Evolutionary conservation across 345 rosid genomes (phyloP).

Genomic region (Salix udensis): DNA sequence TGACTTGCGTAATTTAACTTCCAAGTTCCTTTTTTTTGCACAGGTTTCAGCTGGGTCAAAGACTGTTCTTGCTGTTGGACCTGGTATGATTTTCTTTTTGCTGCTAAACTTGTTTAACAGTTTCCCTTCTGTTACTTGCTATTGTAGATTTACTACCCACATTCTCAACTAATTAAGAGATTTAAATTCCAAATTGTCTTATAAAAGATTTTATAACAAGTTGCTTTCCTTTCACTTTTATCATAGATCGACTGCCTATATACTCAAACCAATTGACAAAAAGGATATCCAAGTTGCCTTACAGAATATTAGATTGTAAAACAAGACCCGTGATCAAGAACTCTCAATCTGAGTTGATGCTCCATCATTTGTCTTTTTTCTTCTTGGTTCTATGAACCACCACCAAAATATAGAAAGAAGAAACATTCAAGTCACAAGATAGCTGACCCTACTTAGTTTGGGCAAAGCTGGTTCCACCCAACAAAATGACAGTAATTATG

Average conservation of each 20-base stretch:
- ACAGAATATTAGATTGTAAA: neutral
- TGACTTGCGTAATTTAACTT: neutral
- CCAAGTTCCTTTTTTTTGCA: neutral
- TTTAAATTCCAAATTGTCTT: neutral
- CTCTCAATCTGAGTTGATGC: neutral
- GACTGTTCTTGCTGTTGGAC: constrained; percentile 87
- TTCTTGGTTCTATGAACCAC: neutral
- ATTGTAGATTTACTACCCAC: neutral
- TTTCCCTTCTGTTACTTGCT: neutral
- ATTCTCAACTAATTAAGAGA: neutral
- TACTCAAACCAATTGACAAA: neutral
- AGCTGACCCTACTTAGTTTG: neutral
- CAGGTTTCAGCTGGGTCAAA: constrained; percentile 85
- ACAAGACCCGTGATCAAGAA: neutral
- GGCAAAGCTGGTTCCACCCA: neutral
- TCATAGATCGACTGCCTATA: neutral
- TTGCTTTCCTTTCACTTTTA: neutral
- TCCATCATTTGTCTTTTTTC: neutral
- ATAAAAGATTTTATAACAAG: neutral
- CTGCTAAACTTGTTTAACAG: neutral
- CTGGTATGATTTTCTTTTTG: constrained; percentile 43
- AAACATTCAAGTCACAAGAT: neutral
- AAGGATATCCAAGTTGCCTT: neutral
- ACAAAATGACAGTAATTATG: neutral
- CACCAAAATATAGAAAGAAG: neutral